A percentile compares a stretch with the other conserved stretches of the same genome.
These are phyloP conservation scores for Phytophthora colocasiae DNA, from an alignment of 352 stramenopile genomes.

Conservation along the genomic window DNA sequence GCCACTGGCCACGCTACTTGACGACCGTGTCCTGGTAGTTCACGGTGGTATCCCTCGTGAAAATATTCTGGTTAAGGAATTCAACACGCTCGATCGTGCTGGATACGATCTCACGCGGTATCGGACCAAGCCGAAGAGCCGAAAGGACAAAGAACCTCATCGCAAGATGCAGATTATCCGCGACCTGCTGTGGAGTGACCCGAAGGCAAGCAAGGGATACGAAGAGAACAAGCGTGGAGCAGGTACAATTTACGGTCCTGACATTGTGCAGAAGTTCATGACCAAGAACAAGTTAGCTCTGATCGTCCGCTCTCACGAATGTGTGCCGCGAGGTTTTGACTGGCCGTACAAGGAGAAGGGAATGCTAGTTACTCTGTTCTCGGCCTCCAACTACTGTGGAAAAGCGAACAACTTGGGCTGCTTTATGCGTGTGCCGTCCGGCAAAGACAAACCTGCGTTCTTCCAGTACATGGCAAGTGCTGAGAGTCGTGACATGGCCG, in stretches of 20 bases:
- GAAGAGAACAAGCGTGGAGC: slow-evolving; percentile 85
- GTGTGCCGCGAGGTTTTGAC: slow-evolving; percentile 80
- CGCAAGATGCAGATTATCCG: slow-evolving; percentile 78
- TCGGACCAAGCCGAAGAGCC: slow-evolving; percentile 64
- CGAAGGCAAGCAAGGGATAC: slow-evolving; percentile 66
- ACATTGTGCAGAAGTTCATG: slow-evolving; percentile 89
- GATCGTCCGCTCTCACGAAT: slow-evolving; percentile 89
- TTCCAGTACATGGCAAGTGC: slow-evolving; percentile 90
- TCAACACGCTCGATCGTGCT: slow-evolving; percentile 64
- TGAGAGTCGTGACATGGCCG: slow-evolving; percentile 79
- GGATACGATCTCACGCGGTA: slow-evolving; percentile 83
- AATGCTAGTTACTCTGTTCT: slow-evolving; percentile 90
- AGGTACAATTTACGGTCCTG: slow-evolving; percentile 77
- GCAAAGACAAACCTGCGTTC: slow-evolving; percentile 79
- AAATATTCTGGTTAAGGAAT: slow-evolving; percentile 55
- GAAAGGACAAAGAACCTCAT: slow-evolving; percentile 59
- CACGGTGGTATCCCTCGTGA: slow-evolving; percentile 86
- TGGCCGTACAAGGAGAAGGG: slow-evolving; percentile 84
- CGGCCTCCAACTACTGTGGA: slow-evolving; percentile 87
- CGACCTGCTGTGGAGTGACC: slow-evolving; percentile 87
- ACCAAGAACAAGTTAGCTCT: slow-evolving; percentile 83
- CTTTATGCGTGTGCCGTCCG: slow-evolving; percentile 84
- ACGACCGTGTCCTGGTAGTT: slow-evolving; percentile 76
- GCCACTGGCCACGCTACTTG: slow-evolving; percentile 77
- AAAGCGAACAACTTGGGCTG: slow-evolving; percentile 88